Base-by-base conservation (phyloP, 352 stramenopile species). In the Aphanomyces stellatus region DNA sequence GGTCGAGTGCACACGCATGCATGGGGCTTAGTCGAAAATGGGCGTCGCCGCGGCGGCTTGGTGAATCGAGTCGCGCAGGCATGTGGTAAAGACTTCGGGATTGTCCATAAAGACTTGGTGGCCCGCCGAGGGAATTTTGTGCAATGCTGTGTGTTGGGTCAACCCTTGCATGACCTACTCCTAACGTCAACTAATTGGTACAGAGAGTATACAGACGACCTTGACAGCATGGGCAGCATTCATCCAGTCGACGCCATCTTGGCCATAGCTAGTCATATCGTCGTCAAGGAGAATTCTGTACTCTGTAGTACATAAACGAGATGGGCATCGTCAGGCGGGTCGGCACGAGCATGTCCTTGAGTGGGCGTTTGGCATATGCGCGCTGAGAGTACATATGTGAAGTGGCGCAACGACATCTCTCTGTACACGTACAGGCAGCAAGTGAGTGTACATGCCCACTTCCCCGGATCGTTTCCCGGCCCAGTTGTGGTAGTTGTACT, bases 61-160 rank as follows among this genome's bases (percentile, higher is more conserved):
- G 2, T 40, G 25, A 57, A 91, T 79, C 24, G 80, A 77, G 53
- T 88, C 76, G 41, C 88, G 76, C 31, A 93, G 34, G 62, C 88
- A 80, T 59, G 77, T 72, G 67, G 91, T 90, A 53, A 93, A 93
- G 40, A 87, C 84, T 19, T 43, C 51, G 2, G 84, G 80, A 70
- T 93, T 91, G 78, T 93, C 84, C 84, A 93, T 91, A 67, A 93
- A 93, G 25, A 93, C 84, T 61, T 93, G 84, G 56, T 93, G 84
- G 8, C 84, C 84, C 0, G 84, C 82, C 3, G 75, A 63, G 19
- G 84, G 82, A 2, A 93, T 82, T 65, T 90, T 76, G 1, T 75
- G 75, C 61, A 91, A 86, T 27, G 80, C 70, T 31, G 82, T 76
- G 10, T 65, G 53, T 22, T 72, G 74, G 13, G 65, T 67, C 19